Percentiles rank a stretch among this genome's conserved stretches.
Evolutionary conservation across 139 green algal genomes (phyloP).

Genomic region (Coelastrella sp.): DNA sequence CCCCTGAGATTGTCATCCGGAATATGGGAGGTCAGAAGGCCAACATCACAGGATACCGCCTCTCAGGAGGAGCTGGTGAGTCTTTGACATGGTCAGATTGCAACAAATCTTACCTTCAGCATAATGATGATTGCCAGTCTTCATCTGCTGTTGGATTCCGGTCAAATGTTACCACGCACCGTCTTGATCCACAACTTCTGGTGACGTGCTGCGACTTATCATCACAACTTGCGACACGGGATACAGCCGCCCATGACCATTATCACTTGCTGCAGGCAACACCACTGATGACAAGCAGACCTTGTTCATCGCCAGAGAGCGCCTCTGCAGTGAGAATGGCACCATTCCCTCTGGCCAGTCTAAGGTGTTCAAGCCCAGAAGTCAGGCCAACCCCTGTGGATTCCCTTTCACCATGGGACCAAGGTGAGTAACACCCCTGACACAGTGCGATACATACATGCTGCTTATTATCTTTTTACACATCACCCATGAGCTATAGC

Average conservation of each 20-base stretch:
- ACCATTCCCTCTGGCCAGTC: slow-evolving; percentile 53
- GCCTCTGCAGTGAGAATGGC: slow-evolving; percentile 52
- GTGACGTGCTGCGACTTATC: too few relatives aligned
- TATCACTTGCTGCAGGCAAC: background rate
- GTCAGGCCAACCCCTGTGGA: slow-evolving; percentile 60
- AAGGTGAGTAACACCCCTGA: slow-evolving; percentile 48
- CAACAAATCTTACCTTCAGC: background rate
- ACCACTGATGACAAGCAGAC: background rate
- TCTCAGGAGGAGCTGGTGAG: slow-evolving; percentile 28
- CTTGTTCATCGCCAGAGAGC: slow-evolving; percentile 33
- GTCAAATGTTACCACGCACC: too few relatives aligned
- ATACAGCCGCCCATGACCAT: too few relatives aligned
- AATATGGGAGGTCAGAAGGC: slow-evolving; percentile 66
- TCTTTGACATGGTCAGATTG: background rate
- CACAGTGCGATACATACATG: too few relatives aligned
- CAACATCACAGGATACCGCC: slow-evolving; percentile 62
- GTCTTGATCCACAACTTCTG: too few relatives aligned
- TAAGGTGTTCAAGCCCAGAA: slow-evolving; percentile 50
- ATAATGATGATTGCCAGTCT: background rate
- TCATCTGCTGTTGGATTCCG: too few relatives aligned
- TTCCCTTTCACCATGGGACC: slow-evolving; percentile 63
- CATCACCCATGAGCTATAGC: too few relatives aligned
- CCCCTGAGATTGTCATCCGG: slow-evolving; percentile 51
- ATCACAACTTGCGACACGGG: too few relatives aligned
- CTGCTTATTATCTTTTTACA: background rate